Evolutionary conservation across 345 rosid genomes (phyloP), one percentile per base, ranked within the genome.

Genomic region (Trapa bicornis): DNA sequence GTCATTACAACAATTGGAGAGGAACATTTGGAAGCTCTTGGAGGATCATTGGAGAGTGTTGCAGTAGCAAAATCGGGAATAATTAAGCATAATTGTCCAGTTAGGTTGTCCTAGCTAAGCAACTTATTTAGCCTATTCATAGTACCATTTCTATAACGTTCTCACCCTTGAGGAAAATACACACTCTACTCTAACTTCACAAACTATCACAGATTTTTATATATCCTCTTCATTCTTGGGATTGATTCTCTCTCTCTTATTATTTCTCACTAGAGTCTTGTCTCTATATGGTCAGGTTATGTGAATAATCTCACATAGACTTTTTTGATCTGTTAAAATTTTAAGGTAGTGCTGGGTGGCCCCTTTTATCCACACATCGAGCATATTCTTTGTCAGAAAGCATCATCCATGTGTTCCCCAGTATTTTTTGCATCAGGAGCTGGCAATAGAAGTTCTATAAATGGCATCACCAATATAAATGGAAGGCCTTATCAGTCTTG

Each of bases 51-150:
- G 68, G 91, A 93, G 79, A 88, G 79, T 67, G 88, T 90, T 75
- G 95, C 97, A 43, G 68, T 79, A 77, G 95, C 97, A 35, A 94
- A 94, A 78, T 82, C 96, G 29, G 97, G 96, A 79, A 89, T 91
- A 71, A 84, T 86, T 58, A 91, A 91, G 76, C 76, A 73, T 9
- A 68, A 78, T 72, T 72, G 95, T 42, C 95, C 97, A 83, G 95
- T 94, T 91, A 86, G 87, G 97, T 90, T 81, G 72, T 67, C 80
- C 80, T 71, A 69, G 73, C 56, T 60, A 37, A 15, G 45, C 38
- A 63, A 10, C 8, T 39, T 9, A 10, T 63, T 37, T 63, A 4
- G 29, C 35, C 42, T 36, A 64, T 22, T 35, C 60, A 22, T 22
- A 0, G 29, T 22, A 22, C 29, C 29, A 22, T 22, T 22, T 22